Conservation (phyloP, 495 filamentous ascomycete genomes). For the Pseudotulostoma volvatum region DNA sequence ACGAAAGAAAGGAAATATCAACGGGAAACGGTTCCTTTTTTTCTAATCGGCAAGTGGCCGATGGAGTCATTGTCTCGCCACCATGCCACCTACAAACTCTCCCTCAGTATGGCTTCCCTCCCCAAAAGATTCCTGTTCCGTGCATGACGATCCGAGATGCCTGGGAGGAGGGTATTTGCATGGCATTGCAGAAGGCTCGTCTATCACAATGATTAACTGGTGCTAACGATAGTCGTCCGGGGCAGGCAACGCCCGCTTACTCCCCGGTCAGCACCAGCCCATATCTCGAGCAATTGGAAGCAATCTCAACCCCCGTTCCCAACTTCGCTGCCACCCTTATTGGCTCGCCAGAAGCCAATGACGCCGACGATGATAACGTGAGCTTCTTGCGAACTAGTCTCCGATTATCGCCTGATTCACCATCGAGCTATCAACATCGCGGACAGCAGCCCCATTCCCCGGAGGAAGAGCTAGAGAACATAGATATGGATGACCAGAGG, state of each 20-base stretch:
- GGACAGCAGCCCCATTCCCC: slow-evolving; percentile 18
- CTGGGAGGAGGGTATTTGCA: slow-evolving; percentile 2
- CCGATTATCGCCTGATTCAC: slow-evolving; percentile 18
- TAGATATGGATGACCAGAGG: slow-evolving; percentile 26
- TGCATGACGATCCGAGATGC: no score
- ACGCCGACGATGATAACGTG: slow-evolving; percentile 42
- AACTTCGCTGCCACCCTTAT: slow-evolving; percentile 29
- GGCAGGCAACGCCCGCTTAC: slow-evolving; percentile 19
- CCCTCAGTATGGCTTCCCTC: slow-evolving; percentile 13
- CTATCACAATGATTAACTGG: no score
- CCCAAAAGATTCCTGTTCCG: no score
- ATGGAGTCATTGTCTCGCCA: background rate
- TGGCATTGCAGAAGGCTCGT: no score
- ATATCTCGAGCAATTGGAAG: slow-evolving; percentile 15
- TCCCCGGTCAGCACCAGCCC: slow-evolving; percentile 16
- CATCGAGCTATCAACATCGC: slow-evolving; percentile 19
- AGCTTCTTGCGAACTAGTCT: slow-evolving; percentile 37
- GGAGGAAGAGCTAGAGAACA: slow-evolving; percentile 22
- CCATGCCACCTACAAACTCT: slow-evolving; percentile 20
- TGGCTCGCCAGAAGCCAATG: slow-evolving; percentile 31
- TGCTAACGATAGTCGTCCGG: no score
- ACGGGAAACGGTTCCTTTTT: no score
- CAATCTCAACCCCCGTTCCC: slow-evolving; percentile 30
- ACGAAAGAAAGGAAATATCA: no score
- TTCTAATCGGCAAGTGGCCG: background rate